Evolutionary conservation across 192 early-diverging fungal species (phyloP).

Genomic region (Rhizophlyctis rosea): DNA sequence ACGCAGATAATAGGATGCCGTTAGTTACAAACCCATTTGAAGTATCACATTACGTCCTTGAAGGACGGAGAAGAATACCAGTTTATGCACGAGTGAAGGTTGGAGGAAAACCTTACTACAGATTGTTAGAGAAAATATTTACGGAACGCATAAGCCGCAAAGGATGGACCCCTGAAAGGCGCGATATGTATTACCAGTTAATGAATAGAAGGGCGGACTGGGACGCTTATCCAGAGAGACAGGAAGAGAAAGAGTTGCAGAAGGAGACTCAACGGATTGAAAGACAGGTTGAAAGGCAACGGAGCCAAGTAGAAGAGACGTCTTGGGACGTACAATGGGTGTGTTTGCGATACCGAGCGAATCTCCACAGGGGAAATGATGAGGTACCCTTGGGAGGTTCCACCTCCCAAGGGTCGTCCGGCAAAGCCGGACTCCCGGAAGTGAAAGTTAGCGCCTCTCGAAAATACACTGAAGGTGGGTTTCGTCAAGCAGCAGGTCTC

Average conservation of each 20-base stretch:
- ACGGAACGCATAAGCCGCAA: background rate
- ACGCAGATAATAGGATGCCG: too few relatives aligned
- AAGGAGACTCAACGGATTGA: background rate
- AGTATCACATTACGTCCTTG: too few relatives aligned
- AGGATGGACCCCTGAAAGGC: background rate
- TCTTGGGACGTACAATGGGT: constrained; percentile 7
- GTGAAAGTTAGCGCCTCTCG: too few relatives aligned
- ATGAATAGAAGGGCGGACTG: background rate
- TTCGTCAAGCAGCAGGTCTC: constrained; percentile 4
- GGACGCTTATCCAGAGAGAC: background rate
- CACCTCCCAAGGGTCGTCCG: too few relatives aligned
- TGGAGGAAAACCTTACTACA: background rate
- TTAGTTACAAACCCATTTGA: too few relatives aligned
- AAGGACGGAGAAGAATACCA: too few relatives aligned
- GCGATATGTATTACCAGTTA: background rate
- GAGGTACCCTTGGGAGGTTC: background rate
- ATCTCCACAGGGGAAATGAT: constrained; percentile 6
- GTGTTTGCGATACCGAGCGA: constrained; percentile 7
- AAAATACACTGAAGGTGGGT: constrained; percentile 11
- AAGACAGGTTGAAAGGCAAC: constrained; percentile 3
- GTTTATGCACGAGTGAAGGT: too few relatives aligned
- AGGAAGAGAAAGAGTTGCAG: background rate
- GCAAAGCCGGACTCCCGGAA: too few relatives aligned
- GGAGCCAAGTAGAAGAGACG: background rate
- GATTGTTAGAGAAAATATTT: constrained; percentile 3